Base-by-base conservation (phyloP, 306 rosid species). In the Oemleria cerasiformis region DNA sequence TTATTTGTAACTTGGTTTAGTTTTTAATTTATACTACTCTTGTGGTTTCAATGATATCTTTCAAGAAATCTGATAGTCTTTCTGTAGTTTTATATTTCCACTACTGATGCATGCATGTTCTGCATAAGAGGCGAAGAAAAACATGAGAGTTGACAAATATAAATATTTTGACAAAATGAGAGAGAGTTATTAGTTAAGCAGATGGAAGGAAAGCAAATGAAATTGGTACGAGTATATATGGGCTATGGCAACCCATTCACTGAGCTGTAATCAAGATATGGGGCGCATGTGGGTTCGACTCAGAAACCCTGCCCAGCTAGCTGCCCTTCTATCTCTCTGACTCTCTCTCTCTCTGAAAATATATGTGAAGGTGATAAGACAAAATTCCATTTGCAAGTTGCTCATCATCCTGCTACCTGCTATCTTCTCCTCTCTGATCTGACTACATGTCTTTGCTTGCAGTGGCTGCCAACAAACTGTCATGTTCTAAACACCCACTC, bases 211-310 rank as follows among this genome's bases (percentile, higher is more conserved):
- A 41, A 65, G 70, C 14, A 41, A 30, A 39, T 30, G 36, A 30
- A 79, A 70, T 69, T 48, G 69, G 72, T 50, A 79, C n/a, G n/a
- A n/a, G n/a, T 71, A 66, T 75, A 76, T 68, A 64, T 78, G 83
- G 81, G 77, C 66, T 11, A 43, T 43, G 74, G 74, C 55, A 78
- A 74, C 86, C 85, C 85, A 81, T 83, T 80, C 72, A 16, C 65
- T 81, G 88, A 85, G 90, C 84, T 87, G 86, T 62, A 78, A 81
- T 80, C 74, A 70, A 78, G 67, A 73, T 85, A 73, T 86, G 97
- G 96, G 85, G 53, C 40, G 87, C 97, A 88, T 84, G 92, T 88
- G 92, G 82, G 79, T 60, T 67, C 64, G 81, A 77, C 73, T 83
- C 84, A 78, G 81, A 85, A 72, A 67, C 69, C 68, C 76, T 39